Percentiles rank a stretch among this genome's conserved stretches.
Evolutionary conservation across 371 early-diverging fungal species (phyloP).

Genomic region (Rhizopus arrhizus): DNA sequence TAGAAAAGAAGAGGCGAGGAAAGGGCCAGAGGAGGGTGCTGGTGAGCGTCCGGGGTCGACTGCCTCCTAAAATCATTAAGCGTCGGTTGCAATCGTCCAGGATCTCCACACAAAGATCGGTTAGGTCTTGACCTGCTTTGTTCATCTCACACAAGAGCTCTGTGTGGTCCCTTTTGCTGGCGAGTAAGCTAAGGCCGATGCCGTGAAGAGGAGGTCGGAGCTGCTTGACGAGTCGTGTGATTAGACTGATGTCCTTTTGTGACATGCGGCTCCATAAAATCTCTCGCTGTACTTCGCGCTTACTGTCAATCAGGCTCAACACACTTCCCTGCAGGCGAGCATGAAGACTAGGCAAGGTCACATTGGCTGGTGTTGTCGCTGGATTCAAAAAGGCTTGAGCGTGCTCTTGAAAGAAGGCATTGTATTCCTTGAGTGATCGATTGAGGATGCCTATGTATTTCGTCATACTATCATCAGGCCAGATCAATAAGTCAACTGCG

Average conservation of each 20-base stretch:
- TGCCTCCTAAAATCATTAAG: slow-evolving; percentile 11
- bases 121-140: slow-evolving; percentile 17
- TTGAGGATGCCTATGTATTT: slow-evolving; percentile 37
- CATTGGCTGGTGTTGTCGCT: background rate
- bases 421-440: slow-evolving; percentile 31
- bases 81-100: slow-evolving; percentile 24
- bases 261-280: slow-evolving; percentile 34
- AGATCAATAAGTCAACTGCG: slow-evolving; percentile 36
- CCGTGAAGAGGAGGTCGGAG: slow-evolving; percentile 43
- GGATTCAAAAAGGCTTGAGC: slow-evolving; percentile 31
- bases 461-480: slow-evolving; percentile 49
- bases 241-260: slow-evolving; percentile 30
- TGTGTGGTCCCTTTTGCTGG: slow-evolving; percentile 18
- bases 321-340: slow-evolving; percentile 32
- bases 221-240: slow-evolving; percentile 37
- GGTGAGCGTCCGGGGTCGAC: slow-evolving; percentile 14
- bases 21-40: slow-evolving; percentile 46
- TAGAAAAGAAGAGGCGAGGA: slow-evolving; percentile 31
- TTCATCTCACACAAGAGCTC: slow-evolving; percentile 9
- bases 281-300: slow-evolving; percentile 49
- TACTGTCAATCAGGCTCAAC: slow-evolving; percentile 41
- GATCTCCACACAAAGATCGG: slow-evolving; percentile 13
- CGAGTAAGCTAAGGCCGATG: slow-evolving; percentile 40
- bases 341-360: slow-evolving; percentile 36
- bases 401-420: slow-evolving; percentile 39